Conservation (phyloP, 2,329 filamentous ascomycete species). For the Allantophomopsis cytisporea region DNA sequence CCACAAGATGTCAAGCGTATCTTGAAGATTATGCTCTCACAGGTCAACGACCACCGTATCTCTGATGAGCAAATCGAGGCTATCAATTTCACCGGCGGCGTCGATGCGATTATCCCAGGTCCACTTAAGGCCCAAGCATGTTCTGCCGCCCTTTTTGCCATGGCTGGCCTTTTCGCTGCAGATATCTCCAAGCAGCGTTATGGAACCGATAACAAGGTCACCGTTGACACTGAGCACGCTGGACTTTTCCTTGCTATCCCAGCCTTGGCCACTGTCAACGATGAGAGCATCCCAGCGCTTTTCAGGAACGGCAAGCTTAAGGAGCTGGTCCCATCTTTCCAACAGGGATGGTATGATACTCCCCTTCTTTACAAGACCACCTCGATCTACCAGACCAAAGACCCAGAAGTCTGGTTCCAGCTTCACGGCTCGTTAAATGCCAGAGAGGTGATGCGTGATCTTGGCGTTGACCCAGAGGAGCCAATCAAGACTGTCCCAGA, state of each 20-base stretch:
- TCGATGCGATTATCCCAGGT: slow-evolving; percentile 25
- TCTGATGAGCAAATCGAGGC: slow-evolving; percentile 16
- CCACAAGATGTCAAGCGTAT: slow-evolving; percentile 22
- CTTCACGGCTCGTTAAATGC: slow-evolving; percentile 65
- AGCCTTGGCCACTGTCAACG: slow-evolving; percentile 1
- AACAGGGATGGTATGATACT: slow-evolving; percentile 1
- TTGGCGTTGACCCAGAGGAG: no score
- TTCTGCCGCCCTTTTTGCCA: slow-evolving; percentile 26
- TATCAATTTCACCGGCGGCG: slow-evolving; percentile 24
- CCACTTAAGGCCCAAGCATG: slow-evolving; percentile 28
- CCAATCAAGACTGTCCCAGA: no score
- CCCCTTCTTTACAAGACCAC: slow-evolving; percentile 16
- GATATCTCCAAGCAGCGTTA: slow-evolving; percentile 20
- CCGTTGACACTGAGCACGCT: slow-evolving; percentile 5
- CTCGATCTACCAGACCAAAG: slow-evolving; percentile 49
- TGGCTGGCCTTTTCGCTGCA: slow-evolving; percentile 26
- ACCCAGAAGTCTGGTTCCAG: slow-evolving; percentile 56
- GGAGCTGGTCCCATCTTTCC: slow-evolving; percentile 1
- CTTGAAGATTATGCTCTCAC: slow-evolving; percentile 21
- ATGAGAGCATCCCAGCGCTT: slow-evolving; percentile 1
- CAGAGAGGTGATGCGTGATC: neutral
- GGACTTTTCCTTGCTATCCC: slow-evolving; percentile 3
- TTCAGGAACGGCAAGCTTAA: neutral
- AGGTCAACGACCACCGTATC: slow-evolving; percentile 24
- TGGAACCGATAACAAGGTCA: neutral